These are phyloP conservation scores for Reutealis trisperma DNA, from an alignment of 345 rosid genomes.

Conservation along the genomic window DNA sequence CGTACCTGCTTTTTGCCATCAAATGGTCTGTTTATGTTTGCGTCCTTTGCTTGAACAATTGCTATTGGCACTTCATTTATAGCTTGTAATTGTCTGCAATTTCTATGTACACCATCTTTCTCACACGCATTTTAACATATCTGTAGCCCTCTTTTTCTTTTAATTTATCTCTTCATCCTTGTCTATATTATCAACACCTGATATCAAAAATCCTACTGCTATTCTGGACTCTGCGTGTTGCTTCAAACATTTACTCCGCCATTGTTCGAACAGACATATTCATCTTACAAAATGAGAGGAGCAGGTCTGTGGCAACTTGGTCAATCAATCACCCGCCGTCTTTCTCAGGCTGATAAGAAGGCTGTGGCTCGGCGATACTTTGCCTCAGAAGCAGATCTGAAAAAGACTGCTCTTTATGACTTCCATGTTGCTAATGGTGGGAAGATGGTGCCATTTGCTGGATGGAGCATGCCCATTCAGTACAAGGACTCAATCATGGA, in stretches of 20 bases:
- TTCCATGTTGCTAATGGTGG: slow-evolving; percentile 80
- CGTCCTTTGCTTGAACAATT: neutral
- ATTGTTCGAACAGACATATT: slow-evolving; percentile 32
- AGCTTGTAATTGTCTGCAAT: neutral
- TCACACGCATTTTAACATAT: neutral
- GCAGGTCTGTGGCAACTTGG: slow-evolving; percentile 98
- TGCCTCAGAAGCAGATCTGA: slow-evolving; percentile 76
- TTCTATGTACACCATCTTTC: neutral
- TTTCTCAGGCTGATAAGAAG: slow-evolving; percentile 77
- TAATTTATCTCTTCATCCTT: neutral
- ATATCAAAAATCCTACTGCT: neutral
- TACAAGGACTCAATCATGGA: slow-evolving; percentile 98
- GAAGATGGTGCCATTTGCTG: slow-evolving; percentile 99
- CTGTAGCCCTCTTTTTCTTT: neutral
- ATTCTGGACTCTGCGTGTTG: neutral
- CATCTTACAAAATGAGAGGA: slow-evolving; percentile 73
- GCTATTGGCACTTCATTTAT: neutral
- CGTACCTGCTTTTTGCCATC: neutral
- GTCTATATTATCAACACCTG: neutral
- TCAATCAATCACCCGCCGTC: slow-evolving; percentile 79
- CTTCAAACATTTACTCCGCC: slow-evolving; percentile 2
- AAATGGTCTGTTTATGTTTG: neutral
- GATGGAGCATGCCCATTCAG: slow-evolving; percentile 99
- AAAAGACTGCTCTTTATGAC: slow-evolving; percentile 87
- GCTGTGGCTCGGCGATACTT: slow-evolving; percentile 60